Conservation (phyloP, 768 basidiomycete genomes). For the Cystofilobasidium ferigula region DNA sequence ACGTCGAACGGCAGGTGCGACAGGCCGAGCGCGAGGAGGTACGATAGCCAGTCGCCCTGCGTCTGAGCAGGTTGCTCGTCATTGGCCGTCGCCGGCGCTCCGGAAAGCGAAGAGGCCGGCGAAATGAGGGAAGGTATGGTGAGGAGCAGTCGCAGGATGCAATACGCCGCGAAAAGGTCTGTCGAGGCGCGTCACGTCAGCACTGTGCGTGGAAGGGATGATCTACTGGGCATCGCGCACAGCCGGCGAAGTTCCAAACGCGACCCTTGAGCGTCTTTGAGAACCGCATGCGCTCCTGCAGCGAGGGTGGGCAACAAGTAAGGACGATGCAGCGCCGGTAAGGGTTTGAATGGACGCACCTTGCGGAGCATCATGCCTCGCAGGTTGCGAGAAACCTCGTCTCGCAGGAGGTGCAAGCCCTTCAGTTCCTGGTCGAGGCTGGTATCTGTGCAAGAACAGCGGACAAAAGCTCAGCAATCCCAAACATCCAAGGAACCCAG, state of each 20-base stretch:
- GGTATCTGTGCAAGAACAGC: not conserved
- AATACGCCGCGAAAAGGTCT: slow-evolving; percentile 26
- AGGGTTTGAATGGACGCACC: not conserved
- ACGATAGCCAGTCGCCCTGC: slow-evolving; percentile 21
- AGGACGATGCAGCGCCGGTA: not conserved
- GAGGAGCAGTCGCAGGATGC: slow-evolving; percentile 20
- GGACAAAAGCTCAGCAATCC: not conserved
- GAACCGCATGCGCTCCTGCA: slow-evolving; percentile 21
- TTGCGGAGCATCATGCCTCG: not conserved
- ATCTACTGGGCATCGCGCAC: not conserved
- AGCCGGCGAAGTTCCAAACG: slow-evolving; percentile 16
- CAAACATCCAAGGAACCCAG: not conserved
- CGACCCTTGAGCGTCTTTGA: slow-evolving; percentile 16
- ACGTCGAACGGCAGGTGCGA: slow-evolving; percentile 24
- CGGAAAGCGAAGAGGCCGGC: not conserved
- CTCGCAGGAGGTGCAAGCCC: not conserved
- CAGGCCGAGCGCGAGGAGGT: slow-evolving; percentile 18
- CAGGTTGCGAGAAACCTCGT: slow-evolving; percentile 2
- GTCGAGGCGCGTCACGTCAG: not conserved
- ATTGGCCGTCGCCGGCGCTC: not conserved
- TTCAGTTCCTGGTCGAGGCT: not conserved
- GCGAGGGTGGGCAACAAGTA: too few species aligned
- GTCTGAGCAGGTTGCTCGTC: not conserved
- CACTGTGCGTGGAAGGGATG: not conserved
- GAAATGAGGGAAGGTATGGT: slow-evolving; percentile 12